Conservation (phyloP, 1,284 basidiomycete genomes). For the Nidula niveotomentosa region DNA sequence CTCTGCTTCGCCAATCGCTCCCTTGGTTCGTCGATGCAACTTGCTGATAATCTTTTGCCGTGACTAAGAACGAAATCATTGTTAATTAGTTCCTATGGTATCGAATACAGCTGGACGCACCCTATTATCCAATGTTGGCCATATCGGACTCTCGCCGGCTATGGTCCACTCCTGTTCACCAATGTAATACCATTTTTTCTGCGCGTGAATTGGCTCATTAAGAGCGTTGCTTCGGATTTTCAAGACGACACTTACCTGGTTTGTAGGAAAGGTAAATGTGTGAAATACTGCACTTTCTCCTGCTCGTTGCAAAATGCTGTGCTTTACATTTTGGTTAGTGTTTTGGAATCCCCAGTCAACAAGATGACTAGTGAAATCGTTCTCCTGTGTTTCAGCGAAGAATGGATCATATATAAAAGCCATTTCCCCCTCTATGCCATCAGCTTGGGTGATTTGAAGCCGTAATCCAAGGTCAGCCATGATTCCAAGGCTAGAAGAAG, state of each 20-base stretch:
- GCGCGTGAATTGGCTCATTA: not conserved
- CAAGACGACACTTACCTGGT: constrained; percentile 28
- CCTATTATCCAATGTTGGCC: constrained; percentile 32
- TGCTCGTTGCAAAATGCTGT: constrained; percentile 28
- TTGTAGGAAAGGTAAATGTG: constrained; percentile 44
- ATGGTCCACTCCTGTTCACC: constrained; percentile 40
- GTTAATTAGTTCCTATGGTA: not conserved
- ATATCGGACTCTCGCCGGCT: constrained; percentile 24
- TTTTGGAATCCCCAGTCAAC: constrained; percentile 47
- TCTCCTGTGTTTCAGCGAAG: constrained; percentile 40
- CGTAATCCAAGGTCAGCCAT: constrained; percentile 32
- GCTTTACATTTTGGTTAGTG: constrained; percentile 27
- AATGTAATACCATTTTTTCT: constrained; percentile 47
- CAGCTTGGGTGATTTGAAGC: constrained; percentile 25
- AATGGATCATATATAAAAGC: constrained; percentile 55
- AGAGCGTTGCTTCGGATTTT: too few species aligned
- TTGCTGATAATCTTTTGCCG: constrained; percentile 29
- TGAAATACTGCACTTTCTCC: constrained; percentile 33
- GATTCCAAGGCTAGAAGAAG: constrained; percentile 27
- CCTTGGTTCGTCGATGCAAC: constrained; percentile 29
- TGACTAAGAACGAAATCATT: constrained; percentile 20
- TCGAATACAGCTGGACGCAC: constrained; percentile 20
- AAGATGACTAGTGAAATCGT: constrained; percentile 32
- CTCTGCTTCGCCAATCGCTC: constrained; percentile 20
- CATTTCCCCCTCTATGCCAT: constrained; percentile 17